phyloP scores from a whole-genome alignment of 2,329 filamentous ascomycete species.

The Elsinoe necatrix region DNA sequence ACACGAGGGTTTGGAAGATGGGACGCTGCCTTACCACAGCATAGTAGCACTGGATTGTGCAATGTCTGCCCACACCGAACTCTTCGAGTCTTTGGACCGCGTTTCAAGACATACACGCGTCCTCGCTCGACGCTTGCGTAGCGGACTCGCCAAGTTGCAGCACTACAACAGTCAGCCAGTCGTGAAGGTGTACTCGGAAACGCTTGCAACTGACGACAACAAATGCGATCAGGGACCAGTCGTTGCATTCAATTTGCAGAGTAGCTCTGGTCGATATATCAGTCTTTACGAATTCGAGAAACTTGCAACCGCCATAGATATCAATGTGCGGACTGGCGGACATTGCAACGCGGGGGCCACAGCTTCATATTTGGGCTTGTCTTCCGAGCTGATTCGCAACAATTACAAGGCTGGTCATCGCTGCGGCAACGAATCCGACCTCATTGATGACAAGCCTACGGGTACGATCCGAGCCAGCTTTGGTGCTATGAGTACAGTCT shows the following conservation, averaged over 20 bases:
- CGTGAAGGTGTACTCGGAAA: slow-evolving; percentile 55
- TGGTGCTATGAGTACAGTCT: slow-evolving; percentile 76
- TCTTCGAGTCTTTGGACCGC: slow-evolving; percentile 60
- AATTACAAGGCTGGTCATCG: slow-evolving; percentile 80
- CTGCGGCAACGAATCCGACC: slow-evolving; percentile 74
- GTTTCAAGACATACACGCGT: slow-evolving; percentile 64
- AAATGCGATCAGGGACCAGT: slow-evolving; percentile 57
- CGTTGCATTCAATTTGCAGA: slow-evolving; percentile 73
- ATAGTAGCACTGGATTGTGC: slow-evolving; percentile 79
- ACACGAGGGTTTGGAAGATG: slow-evolving; percentile 82
- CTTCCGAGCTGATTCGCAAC: slow-evolving; percentile 70
- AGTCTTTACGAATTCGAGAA: slow-evolving; percentile 83
- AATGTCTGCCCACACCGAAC: slow-evolving; percentile 55
- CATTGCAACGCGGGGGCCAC: slow-evolving; percentile 89
- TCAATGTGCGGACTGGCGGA: slow-evolving; percentile 80
- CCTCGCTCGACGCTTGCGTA: slow-evolving; percentile 52
- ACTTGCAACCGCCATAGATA: slow-evolving; percentile 65
- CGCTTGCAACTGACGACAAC: slow-evolving; percentile 32
- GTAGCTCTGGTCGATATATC: slow-evolving; percentile 62
- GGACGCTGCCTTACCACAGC: slow-evolving; percentile 80
- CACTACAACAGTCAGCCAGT: slow-evolving; percentile 62
- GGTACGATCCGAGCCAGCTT: slow-evolving; percentile 79
- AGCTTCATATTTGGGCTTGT: slow-evolving; percentile 60
- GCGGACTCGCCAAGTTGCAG: slow-evolving; percentile 49
- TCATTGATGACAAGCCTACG: slow-evolving; percentile 76